These are phyloP conservation scores for Castanospermum australe DNA, from an alignment of 306 rosid genomes.

Conservation along the genomic window DNA sequence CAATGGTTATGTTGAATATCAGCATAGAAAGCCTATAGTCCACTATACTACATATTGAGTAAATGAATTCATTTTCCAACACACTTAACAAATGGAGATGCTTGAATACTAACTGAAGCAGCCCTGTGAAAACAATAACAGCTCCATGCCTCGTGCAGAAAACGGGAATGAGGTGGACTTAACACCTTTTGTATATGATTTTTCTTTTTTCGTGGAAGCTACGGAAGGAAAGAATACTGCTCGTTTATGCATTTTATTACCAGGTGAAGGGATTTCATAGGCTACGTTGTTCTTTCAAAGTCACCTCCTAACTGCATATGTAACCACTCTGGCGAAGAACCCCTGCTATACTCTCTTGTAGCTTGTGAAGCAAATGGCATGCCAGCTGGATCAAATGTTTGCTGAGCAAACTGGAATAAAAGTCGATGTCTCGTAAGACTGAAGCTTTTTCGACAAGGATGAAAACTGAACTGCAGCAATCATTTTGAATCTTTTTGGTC, in stretches of 20 bases:
- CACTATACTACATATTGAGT: constrained; percentile 49
- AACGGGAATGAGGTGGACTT: constrained; percentile 35
- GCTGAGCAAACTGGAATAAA: constrained; percentile 62
- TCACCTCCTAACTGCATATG: constrained; percentile 95
- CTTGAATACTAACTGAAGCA: constrained; percentile 41
- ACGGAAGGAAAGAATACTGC: constrained; percentile 27
- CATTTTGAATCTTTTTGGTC: neutral
- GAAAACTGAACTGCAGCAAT: constrained; percentile 11
- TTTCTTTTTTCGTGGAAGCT: constrained; percentile 32
- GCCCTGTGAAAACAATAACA: constrained; percentile 34
- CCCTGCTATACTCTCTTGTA: constrained; percentile 65
- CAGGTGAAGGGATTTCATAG: constrained; percentile 23
- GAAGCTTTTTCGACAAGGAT: neutral
- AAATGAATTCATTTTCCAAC: constrained; percentile 55
- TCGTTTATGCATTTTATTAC: constrained; percentile 54
- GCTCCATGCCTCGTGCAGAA: constrained; percentile 51
- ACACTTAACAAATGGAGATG: constrained; percentile 41
- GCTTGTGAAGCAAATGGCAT: constrained; percentile 66
- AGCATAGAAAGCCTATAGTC: constrained; percentile 43
- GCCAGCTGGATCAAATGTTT: constrained; percentile 59
- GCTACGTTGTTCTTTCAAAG: constrained; percentile 73
- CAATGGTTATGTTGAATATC: constrained; percentile 39
- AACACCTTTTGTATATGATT: constrained; percentile 42
- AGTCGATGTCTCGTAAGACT: constrained; percentile 32
- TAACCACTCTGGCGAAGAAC: constrained; percentile 90